Base-by-base conservation (phyloP, 805 yeast species). In the Saccharomycopsis fermentans region DNA sequence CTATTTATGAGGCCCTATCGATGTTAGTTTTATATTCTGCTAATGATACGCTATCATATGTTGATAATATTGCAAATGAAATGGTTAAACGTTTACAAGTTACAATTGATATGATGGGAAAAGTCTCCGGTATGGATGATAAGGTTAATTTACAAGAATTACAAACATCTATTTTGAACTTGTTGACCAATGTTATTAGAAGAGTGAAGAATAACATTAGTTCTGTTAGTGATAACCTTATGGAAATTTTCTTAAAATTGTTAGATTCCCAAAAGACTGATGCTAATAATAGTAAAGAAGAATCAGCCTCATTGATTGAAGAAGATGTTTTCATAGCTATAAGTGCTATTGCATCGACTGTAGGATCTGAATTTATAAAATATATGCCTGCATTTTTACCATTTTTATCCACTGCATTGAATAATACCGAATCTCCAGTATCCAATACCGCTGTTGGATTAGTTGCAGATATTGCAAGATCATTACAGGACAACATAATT, bases 1-100 rank as follows among this genome's bases (percentile, higher is more conserved):
- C 97, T n/a, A 96, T 98, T 1, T 94, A 90, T 70, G 97, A 95
- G 72, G 96, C 97, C 0, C 74, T 94, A 64, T 84, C 96, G 1
- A 78, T 92, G 0, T 75, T 91, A 67, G 96, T 92, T 26, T 78
- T 83, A 54, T 86, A 80, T 70, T 79, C 92, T 67, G 82, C 95
- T 5, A 77, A 77, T 52, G 87, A 82, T 66, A 86, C 86, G 47
- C 77, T 87, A 70, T 82, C 81, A 39, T 71, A 83, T 26, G 84
- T 91, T 39, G 84, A 86, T 61, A 76, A 78, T 53, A 80, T 92
- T 64, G 95, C 97, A 1, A 74, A 82, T 8, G 91, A 86, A 65
- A 83, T 86, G 27, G 76, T 92, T 67, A 73, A 73, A 60, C 82
- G 96, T 65, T 77, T 94, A 64, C 88, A 87, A 57, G 76, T 79